Conservation (phyloP, 768 basidiomycete species). For the Mycena crocata region DNA sequence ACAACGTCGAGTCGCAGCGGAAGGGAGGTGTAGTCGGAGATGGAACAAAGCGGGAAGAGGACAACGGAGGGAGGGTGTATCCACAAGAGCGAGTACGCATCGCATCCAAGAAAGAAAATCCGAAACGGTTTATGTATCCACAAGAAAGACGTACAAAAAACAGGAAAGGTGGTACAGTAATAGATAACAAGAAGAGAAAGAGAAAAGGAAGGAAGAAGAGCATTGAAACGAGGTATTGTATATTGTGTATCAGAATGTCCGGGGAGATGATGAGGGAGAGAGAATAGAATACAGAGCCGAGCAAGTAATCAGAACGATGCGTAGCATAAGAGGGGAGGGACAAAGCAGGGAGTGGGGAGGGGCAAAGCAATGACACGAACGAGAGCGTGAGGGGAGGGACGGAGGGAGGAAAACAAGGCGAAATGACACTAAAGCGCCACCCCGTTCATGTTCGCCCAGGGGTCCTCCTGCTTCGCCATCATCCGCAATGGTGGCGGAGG, state of each 20-base stretch:
- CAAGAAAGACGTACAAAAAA: too few species aligned
- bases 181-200: neutral
- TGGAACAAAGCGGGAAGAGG: too few species aligned
- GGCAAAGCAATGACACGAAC: neutral
- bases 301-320: too few species aligned
- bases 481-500: constrained; percentile 13
- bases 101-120: too few species aligned
- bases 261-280: neutral
- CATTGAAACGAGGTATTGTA: constrained; percentile 9
- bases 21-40: too few species aligned
- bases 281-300: neutral
- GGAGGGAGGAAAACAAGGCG: neutral
- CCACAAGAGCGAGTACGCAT: too few species aligned
- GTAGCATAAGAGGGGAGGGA: too few species aligned
- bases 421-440: constrained; percentile 15
- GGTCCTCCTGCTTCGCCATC: constrained; percentile 29
- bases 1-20: too few species aligned
- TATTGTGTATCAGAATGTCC: constrained; percentile 1
- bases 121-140: too few species aligned
- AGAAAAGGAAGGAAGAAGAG: neutral
- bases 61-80: neutral
- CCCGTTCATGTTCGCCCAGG: constrained; percentile 34
- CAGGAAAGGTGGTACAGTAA: neutral
- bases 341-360: neutral
- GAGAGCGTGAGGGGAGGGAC: neutral